Base-by-base conservation (phyloP, 768 basidiomycete genomes). In the Inosperma sp. region DNA sequence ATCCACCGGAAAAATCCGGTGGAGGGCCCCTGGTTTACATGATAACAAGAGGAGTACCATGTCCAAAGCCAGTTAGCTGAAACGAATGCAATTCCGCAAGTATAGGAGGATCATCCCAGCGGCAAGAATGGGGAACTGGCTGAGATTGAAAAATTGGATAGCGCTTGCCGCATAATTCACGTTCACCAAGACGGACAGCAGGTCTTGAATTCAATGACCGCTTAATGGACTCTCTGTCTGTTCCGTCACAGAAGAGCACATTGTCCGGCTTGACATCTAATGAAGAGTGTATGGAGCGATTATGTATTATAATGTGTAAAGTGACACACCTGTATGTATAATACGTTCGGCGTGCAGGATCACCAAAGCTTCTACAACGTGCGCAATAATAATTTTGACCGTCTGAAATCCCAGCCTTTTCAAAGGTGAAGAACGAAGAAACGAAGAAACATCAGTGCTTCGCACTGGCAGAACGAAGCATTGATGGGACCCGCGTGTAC, bases 241-340 rank as follows among this genome's bases (percentile, higher is more conserved):
- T 29, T 16, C 31, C 17, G 23, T 35, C 23, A 33, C 26, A 49
- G 37, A 66, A 59, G 16, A 65, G 58, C 9, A 65, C 55, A 45
- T 66, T 62, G 37, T 58, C 59, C 9, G 53, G 58, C 42, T 63
- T 66, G 19, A 66, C 29, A 55, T 62, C 63, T 66, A 46, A 31
- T 41, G 17, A 41, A 31, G 30, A n/a, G 22, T 3, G 14, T 7
- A 30, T 26, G 14, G 25, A 22, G 5, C 10, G 12, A 29, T 23
- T 13, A 33, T 49, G 14, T 10, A 13, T 9, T 36, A 36, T 27
- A 42, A 29, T 8, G 33, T n/a, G 16, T n/a, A 22, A 7, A 3
- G 17, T 13, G 30, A 22, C 49, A 17, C 22, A 55, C 49, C 49
- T 12, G 31, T 44, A 42, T 54, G 53, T 7, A 51, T 40, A 2